Conservation (phyloP, 2,329 filamentous ascomycete genomes). For the Penicillium rolfsii region DNA sequence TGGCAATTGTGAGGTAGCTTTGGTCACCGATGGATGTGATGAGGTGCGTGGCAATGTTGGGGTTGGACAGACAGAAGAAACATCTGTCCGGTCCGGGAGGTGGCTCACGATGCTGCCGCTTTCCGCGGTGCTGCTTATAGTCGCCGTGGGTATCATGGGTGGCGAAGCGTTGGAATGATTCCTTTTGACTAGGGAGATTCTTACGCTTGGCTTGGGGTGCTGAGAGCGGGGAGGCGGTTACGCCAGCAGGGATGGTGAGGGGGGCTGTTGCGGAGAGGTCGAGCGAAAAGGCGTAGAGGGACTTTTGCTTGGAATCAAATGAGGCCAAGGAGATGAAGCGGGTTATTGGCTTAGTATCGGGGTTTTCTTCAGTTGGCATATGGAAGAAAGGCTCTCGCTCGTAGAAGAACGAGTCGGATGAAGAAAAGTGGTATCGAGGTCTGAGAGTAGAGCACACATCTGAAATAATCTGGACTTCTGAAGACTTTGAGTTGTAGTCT, state of each 20-base stretch:
- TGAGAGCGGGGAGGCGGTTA: slow-evolving; percentile 71
- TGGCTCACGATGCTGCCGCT: slow-evolving; percentile 51
- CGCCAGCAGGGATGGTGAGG: slow-evolving; percentile 66
- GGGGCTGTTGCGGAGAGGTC: slow-evolving; percentile 65
- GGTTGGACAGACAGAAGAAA: slow-evolving; percentile 94
- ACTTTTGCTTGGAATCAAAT: slow-evolving; percentile 73
- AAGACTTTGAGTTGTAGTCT: slow-evolving; percentile 51
- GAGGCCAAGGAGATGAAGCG: slow-evolving; percentile 88
- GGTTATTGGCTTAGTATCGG: slow-evolving; percentile 67
- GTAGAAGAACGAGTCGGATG: slow-evolving; percentile 72
- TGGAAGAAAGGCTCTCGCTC: slow-evolving; percentile 94
- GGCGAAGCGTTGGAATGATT: slow-evolving; percentile 45
- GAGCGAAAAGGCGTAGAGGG: slow-evolving; percentile 66
- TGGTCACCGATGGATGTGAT: slow-evolving; percentile 87
- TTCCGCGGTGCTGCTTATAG: slow-evolving; percentile 47
- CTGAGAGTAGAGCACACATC: slow-evolving; percentile 78
- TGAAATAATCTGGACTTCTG: slow-evolving; percentile 68
- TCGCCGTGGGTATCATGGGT: slow-evolving; percentile 44
- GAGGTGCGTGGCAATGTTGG: slow-evolving; percentile 81
- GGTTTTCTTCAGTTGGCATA: slow-evolving; percentile 54
- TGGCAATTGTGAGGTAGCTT: slow-evolving; percentile 86
- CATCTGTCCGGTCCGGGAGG: slow-evolving; percentile 73
- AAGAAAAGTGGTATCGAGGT: slow-evolving; percentile 88
- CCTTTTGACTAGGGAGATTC: slow-evolving; percentile 38
- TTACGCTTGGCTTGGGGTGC: slow-evolving; percentile 62